Percentiles rank a stretch among this genome's conserved stretches.
Conservation (phyloP, 2,329 filamentous ascomycete species). For the Xylaria arbuscula region DNA sequence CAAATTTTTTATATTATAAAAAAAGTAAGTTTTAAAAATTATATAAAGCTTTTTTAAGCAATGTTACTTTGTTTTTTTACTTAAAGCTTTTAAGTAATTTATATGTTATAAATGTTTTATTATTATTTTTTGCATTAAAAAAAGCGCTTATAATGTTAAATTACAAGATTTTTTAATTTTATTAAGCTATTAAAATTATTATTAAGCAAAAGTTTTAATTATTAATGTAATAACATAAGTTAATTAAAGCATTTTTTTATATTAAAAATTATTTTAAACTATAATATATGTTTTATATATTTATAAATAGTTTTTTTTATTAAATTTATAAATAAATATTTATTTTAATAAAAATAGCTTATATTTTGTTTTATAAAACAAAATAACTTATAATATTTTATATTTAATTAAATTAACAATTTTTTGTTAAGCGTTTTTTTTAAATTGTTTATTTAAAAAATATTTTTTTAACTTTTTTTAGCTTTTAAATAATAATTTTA, state of each 20-base stretch:
- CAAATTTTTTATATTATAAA: conserved; percentile 10
- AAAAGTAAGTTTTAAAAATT: neutral
- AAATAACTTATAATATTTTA: neutral
- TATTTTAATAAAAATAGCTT: conserved; percentile 2
- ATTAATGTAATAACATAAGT: neutral
- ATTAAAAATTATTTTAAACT: conserved; percentile 2
- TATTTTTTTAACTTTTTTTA: conserved; percentile 7
- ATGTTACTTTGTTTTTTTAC: neutral
- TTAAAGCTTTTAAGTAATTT: neutral
- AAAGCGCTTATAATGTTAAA: neutral
- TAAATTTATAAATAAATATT: conserved; percentile 15
- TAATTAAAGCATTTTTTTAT: neutral
- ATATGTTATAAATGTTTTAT: neutral
- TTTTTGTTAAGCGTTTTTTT: neutral
- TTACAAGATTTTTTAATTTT: neutral
- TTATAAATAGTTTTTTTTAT: conserved; percentile 4
- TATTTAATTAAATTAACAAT: neutral
- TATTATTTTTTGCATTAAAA: conserved; percentile 1
- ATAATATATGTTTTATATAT: neutral
- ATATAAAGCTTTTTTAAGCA: conserved; percentile 10
- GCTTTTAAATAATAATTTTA: neutral
- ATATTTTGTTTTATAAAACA: neutral
- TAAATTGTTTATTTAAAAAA: neutral
- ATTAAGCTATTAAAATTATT: neutral
- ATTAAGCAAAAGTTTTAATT: too few species aligned